Conservation (phyloP, 2,329 filamentous ascomycete species). For the Apiospora kogelbergensis region DNA sequence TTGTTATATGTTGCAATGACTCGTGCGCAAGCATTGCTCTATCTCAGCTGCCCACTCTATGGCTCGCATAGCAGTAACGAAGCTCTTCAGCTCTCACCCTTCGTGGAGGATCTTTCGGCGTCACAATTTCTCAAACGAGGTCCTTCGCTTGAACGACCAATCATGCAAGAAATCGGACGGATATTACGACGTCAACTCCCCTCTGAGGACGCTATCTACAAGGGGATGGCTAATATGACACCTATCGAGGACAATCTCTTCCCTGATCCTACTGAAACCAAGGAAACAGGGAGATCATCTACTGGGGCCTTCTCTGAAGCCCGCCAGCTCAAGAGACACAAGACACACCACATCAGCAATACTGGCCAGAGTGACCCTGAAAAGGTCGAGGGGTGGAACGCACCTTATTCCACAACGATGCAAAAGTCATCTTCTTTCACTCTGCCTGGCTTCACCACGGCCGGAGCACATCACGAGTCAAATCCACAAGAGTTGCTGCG, state of each 20-base stretch:
- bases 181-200: constrained; percentile 69
- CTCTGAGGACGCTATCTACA: constrained; percentile 52
- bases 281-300: constrained; percentile 29
- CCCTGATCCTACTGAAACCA: constrained; percentile 59
- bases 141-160: constrained; percentile 63
- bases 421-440: constrained; percentile 58
- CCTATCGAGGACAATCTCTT: constrained; percentile 66
- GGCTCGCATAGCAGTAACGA: constrained; percentile 59
- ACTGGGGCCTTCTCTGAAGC: constrained; percentile 12
- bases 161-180: constrained; percentile 65
- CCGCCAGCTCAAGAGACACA: constrained; percentile 28
- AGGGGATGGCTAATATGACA: constrained; percentile 52
- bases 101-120: constrained; percentile 54
- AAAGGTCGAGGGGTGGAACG: constrained; percentile 33
- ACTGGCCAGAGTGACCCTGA: constrained; percentile 39
- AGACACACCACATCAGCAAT: constrained; percentile 29
- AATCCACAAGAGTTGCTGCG: constrained; percentile 23
- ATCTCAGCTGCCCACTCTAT: constrained; percentile 76
- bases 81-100: constrained; percentile 68
- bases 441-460: constrained; percentile 63
- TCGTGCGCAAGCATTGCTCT: constrained; percentile 80
- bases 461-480: constrained; percentile 51
- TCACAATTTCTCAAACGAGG: constrained; percentile 53
- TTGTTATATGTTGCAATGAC: constrained; percentile 97
- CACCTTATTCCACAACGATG: constrained; percentile 60